Base-by-base conservation (phyloP, 768 basidiomycete genomes). In the Trametes maxima region DNA sequence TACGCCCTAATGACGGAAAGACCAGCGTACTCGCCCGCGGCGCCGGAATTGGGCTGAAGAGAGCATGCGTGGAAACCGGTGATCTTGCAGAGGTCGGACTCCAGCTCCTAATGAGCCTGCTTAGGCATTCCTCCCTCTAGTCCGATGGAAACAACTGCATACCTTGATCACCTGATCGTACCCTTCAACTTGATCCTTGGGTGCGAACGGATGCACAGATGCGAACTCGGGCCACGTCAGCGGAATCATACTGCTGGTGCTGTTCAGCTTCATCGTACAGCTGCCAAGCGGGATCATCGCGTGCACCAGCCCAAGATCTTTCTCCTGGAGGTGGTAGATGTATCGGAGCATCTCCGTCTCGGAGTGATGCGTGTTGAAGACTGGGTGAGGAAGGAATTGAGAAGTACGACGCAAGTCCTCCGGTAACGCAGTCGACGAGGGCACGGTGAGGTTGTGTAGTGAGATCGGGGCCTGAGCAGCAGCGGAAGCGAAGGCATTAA, bases 281-380 rank as follows among this genome's bases (percentile, higher is more conserved):
- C 93, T 95, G 59, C 95, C 95, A 3, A 95, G 84, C 13, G 93
- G 89, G 67, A 97, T 98, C 94, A 98, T 98, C 46, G 93, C 86
- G 73, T 99, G 97, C 10, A 92, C 90, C 35, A 99, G 87, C 28
- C 93, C 89, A 59, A 98, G 84, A 72, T 99, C 97, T 78, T 98
- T 98, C 39, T 88, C 88, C 62, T 95, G 92, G 50, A 99, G 84
- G 67, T 94, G 90, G 76, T 93, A 86, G 70, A 98, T 92, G 75
- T 98, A 97, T 39, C 97, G 94, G 36, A 99, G 80, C 91, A 99
- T 95, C 77, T 98, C 95, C 0, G 97, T 99, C 79, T 99, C 97
- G 5, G 95, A 96, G 73, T 98, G 96, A 70, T 98, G 90, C 57
- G 89, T 86, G 80, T 98, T 98, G 80, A 96, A 99, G 40, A 97